Base-by-base conservation (phyloP, 768 basidiomycete genomes). In the Termitomyces sp. region DNA sequence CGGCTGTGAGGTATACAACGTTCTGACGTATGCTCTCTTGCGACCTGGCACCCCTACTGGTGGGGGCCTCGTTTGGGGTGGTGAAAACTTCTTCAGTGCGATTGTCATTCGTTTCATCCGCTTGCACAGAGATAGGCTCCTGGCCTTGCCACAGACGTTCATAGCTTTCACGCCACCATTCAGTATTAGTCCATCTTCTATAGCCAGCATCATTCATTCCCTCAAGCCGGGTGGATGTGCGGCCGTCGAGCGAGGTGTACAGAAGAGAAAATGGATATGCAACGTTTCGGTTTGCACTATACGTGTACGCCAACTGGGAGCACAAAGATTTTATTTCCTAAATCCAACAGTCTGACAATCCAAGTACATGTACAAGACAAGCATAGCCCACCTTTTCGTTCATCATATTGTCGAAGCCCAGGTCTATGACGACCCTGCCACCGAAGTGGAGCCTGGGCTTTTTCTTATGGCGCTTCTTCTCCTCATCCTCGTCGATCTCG, bases 341-440 rank as follows among this genome's bases (percentile, higher is more conserved):
- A 44, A 67, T 52, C 49, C 52, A 54, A 56, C 57, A 47, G 48
- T 66, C 52, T 61, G 52, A 60, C 60, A 60, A 60, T 51, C 46
- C 35, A 32, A 57, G 58, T 58, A 55, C 46, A 45, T 33, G 51
- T 46, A 48, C 51, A 57, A 35, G 54, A 38, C 40, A 44, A 54
- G 41, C 45, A 50, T 58, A 50, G 71, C 86, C 63, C 70, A 95
- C 94, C 76, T 94, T 92, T 60, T 96, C 93, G 57, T 77, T 85
- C 96, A 98, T 98, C 72, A 86, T 76, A 45, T 94, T 83, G 68
- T 98, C 95, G 69, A 97, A 98, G 9, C 87, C 92, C 18, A 98
- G 78, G 74, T 99, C 97, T 20, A 98, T 70, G 35, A 92, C 83
- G 3, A 94, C 79, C 58, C 78, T 80, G 22, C 88, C 91, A 6